Conservation (phyloP, 192 early-diverging fungal species). For the Entomortierella beljakovae region DNA sequence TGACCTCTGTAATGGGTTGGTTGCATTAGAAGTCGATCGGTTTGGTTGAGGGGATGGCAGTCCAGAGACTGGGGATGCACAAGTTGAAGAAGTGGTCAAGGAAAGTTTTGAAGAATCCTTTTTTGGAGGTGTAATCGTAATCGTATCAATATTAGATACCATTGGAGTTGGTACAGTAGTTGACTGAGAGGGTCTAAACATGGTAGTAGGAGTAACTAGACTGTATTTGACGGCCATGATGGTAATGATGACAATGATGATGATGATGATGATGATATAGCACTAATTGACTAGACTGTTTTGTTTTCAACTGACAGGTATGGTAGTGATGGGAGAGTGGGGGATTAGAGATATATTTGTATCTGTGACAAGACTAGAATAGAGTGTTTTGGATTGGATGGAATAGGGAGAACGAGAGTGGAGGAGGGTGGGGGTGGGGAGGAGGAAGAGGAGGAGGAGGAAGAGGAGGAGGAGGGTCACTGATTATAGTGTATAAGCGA, state of each 20-base stretch:
- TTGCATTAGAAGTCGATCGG: background rate
- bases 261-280: background rate
- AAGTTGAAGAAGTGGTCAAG: background rate
- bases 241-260: background rate
- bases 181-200: background rate
- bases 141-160: constrained; percentile 4
- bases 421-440: background rate
- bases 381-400: constrained; percentile 1
- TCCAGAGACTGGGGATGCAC: background rate
- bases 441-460: background rate
- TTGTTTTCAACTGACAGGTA: too few species aligned
- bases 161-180: background rate
- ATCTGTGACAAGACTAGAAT: background rate
- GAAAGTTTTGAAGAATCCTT: background rate
- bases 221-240: background rate
- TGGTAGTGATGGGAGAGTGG: background rate
- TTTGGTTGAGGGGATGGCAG: background rate
- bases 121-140: background rate
- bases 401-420: background rate
- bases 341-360: background rate
- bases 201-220: background rate
- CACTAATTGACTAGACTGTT: too few species aligned
- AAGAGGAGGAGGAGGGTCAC: constrained; percentile 15
- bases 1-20: background rate
- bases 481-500: constrained; percentile 49